Base-by-base conservation (phyloP, 768 basidiomycete species). In the Cubamyces lactineus region DNA sequence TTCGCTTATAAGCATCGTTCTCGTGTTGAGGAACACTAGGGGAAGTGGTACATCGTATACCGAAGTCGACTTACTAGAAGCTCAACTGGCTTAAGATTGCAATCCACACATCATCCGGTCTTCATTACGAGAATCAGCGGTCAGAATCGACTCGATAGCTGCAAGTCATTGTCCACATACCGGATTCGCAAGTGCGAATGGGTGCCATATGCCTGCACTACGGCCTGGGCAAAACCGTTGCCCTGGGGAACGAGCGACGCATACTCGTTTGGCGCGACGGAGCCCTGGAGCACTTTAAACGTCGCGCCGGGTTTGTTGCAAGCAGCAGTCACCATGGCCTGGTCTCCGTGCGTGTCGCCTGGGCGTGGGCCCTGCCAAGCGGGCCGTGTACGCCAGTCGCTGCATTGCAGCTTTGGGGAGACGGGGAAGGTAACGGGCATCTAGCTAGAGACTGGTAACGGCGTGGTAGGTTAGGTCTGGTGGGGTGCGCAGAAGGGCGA, bases 51-150 rank as follows among this genome's bases (percentile, higher is more conserved):
- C 26, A 13, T 23, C 17, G 26, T 5, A 5, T 38, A 15, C 54
- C 34, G 34, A 34, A 11, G 1, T 19, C 13, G 19, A 46, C 64
- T 12, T 39, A 65, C 64, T 65, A 77, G 61, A 76, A 70, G 55
- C 70, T 77, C 62, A 78, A 67, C 47, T 79, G 78, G n/a, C 64
- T 68, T 6, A 79, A 61, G 46, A 81, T 79, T 0, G 78, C 75
- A 2, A 77, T 68, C 79, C 82, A 83, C 39, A 83, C 74, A 66
- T 84, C 82, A 54, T 84, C 82, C 6, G 82, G 82, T 8, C 82
- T 65, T 74, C 23, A 82, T 66, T 54, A 9, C 9, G n/a, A 79
- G 12, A 9, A 24, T 57, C 5, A 19, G 24, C 38, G 9, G 2
- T 12, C 48, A 43, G 0, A 1, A 1, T 3, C 34, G 1, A 12